Conservation (phyloP, 352 stramenopile species). For the Globisporangium canariense region DNA sequence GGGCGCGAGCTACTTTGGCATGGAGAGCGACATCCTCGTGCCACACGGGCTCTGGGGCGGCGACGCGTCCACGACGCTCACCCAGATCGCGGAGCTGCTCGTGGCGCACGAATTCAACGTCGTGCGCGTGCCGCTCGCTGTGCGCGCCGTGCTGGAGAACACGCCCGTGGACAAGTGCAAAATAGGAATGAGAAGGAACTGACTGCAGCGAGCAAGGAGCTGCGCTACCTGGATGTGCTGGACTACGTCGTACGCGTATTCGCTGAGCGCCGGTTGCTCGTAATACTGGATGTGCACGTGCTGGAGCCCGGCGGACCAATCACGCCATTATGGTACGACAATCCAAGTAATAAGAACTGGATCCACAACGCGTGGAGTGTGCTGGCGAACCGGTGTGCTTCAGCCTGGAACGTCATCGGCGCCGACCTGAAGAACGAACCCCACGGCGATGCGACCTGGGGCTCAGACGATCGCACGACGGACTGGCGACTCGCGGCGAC, state of each 20-base stretch:
- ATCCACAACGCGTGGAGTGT: slow-evolving; percentile 34
- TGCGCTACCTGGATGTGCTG: slow-evolving; percentile 52
- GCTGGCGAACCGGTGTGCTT: slow-evolving; percentile 30
- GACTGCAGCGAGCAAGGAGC: slow-evolving; percentile 20
- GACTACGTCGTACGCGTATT: slow-evolving; percentile 42
- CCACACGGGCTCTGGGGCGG: slow-evolving; percentile 62
- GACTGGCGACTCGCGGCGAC: slow-evolving; percentile 49
- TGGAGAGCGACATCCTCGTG: slow-evolving; percentile 59
- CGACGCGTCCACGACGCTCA: slow-evolving; percentile 43
- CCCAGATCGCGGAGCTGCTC: slow-evolving; percentile 32
- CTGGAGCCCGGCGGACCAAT: slow-evolving; percentile 37
- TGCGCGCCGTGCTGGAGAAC: slow-evolving; percentile 41
- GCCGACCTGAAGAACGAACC: slow-evolving; percentile 62
- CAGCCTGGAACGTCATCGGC: slow-evolving; percentile 44
- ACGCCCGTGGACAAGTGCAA: slow-evolving; percentile 30
- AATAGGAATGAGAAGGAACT: slow-evolving; percentile 40
- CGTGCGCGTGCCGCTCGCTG: slow-evolving; percentile 45
- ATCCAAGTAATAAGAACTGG: slow-evolving; percentile 18
- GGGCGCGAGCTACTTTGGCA: slow-evolving; percentile 57
- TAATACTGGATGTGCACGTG: slow-evolving; percentile 50
- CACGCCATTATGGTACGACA: slow-evolving; percentile 42
- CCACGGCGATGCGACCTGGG: slow-evolving; percentile 47
- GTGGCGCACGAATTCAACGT: slow-evolving; percentile 44
- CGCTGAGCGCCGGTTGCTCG: slow-evolving; percentile 28
- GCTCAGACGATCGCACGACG: slow-evolving; percentile 26